phyloP scores from a whole-genome alignment of 164 flowering plant species.

The Macadamia integrifolia region DNA sequence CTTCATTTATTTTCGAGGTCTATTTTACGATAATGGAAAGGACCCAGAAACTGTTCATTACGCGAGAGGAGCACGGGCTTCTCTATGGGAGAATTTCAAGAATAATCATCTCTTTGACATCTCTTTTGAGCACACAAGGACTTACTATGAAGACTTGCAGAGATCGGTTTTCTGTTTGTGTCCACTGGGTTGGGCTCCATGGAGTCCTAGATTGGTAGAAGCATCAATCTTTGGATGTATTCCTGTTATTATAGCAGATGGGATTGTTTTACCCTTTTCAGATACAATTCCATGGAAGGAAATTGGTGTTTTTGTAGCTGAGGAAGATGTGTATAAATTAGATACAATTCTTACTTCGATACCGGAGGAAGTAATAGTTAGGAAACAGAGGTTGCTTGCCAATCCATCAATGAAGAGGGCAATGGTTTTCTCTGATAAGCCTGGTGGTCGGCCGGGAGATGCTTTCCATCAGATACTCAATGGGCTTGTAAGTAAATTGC shows the following conservation, averaged over 20 bases:
- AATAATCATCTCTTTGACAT: constrained; percentile 92
- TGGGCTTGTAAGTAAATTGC: constrained; percentile 82
- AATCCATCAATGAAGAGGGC: constrained; percentile 93
- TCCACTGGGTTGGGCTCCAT: constrained; percentile 62
- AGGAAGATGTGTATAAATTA: constrained; percentile 76
- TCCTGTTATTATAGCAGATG: constrained; percentile 93
- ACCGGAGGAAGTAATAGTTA: constrained; percentile 68
- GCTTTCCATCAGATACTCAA: constrained; percentile 91
- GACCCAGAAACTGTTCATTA: constrained; percentile 98
- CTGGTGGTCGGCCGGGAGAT: constrained; percentile 58
- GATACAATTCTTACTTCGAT: constrained; percentile 86
- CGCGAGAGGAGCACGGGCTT: constrained; percentile 95
- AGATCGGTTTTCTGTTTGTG: constrained; percentile 90
- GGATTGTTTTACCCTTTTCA: constrained; percentile 88
- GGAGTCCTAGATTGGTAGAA: constrained; percentile 56
- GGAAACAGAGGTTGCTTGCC: constrained; percentile 82
- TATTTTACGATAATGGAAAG: constrained; percentile 87
- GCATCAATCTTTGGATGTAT: constrained; percentile 28
- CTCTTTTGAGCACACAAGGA: constrained; percentile 88
- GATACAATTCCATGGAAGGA: constrained; percentile 99
- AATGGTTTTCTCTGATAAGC: constrained; percentile 83
- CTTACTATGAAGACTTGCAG: constrained; percentile 97
- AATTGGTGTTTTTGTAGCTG: constrained; percentile 83
- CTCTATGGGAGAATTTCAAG: constrained; percentile 98
- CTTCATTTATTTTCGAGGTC: constrained; percentile 22